Base-by-base conservation (phyloP, 345 rosid species). In the Camelina sativa region DNA sequence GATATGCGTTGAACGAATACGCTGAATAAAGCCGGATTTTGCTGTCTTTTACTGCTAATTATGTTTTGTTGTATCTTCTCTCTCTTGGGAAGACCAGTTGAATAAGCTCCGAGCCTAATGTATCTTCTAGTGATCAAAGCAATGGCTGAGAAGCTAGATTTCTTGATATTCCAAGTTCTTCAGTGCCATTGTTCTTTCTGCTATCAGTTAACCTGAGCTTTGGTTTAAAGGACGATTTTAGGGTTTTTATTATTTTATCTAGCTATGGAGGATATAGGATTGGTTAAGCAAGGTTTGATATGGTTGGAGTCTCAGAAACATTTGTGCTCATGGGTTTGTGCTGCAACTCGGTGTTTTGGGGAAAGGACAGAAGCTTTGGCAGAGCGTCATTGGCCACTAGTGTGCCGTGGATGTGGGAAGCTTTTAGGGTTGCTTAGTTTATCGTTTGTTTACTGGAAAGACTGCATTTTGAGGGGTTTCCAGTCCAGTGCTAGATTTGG, bases 361-460 rank as follows among this genome's bases (percentile, higher is more conserved):
- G 97, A 86, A 54, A 83, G 77, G 83, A 70, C 80, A 44, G 86
- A 84, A 10, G 74, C 74, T 60, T 67, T 90, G 17, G 73, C 83
- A 44, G 96, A 89, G 82, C 82, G 89, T 51, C 90, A 92, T 73
- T 88, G 99, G 99, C 99, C 99, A 2, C 66, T 82, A 83, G 83
- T 95, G 76, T 89, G 97, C 72, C 65, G 69, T 55, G 89, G 91
- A 40, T 92, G 84, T 54, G 83, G 76, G 61, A 84, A 82, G 79
- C 68, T 86, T 3, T 79, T 89, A 60, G 75, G 46, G 37, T 62
- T 84, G 40, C 53, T 84, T 72, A 52, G 69, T 35, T 78, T 87
- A 54, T 51, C 82, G 22, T 73, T 90, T 75, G 9, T 85, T 76
- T 86, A 81, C 76, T 95, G 99, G 99, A 90, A 84, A 73, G 83